Conservation (phyloP, 305 asterid genomes). For the Solanum hybrid region DNA sequence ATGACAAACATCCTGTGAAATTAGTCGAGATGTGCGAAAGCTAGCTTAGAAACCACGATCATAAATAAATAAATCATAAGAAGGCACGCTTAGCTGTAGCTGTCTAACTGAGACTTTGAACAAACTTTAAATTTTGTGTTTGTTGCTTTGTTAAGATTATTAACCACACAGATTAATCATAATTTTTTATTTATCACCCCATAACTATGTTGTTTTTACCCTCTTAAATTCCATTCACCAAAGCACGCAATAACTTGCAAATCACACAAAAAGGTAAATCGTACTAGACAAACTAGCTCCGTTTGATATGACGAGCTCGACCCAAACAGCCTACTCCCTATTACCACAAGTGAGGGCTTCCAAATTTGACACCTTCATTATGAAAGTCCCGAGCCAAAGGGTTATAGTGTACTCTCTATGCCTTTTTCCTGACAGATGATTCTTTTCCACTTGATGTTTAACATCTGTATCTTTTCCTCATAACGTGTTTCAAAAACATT, state of each 20-base stretch:
- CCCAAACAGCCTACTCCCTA: background rate
- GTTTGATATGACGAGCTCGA: background rate
- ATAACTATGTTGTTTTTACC: background rate
- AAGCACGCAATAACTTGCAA: background rate
- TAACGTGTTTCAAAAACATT: no score
- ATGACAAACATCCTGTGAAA: no score
- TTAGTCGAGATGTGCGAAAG: no score
- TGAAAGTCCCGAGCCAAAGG: background rate
- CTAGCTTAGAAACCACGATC: fast-evolving
- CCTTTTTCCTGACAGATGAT: background rate
- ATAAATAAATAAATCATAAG: background rate
- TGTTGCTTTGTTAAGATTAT: background rate
- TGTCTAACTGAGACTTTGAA: background rate
- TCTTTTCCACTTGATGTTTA: background rate
- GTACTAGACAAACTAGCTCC: background rate
- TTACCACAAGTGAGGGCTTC: background rate
- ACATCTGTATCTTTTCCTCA: no score
- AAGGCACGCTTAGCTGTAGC: background rate
- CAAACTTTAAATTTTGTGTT: background rate
- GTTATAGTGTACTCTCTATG: background rate
- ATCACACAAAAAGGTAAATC: background rate
- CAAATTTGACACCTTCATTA: background rate
- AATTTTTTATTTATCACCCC: background rate
- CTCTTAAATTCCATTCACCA: background rate
- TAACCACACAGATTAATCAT: background rate